Evolutionary conservation across 2,329 filamentous ascomycete genomes (phyloP), one percentile per base, ranked within the genome.

Genomic region (Colletotrichum zoysiae): DNA sequence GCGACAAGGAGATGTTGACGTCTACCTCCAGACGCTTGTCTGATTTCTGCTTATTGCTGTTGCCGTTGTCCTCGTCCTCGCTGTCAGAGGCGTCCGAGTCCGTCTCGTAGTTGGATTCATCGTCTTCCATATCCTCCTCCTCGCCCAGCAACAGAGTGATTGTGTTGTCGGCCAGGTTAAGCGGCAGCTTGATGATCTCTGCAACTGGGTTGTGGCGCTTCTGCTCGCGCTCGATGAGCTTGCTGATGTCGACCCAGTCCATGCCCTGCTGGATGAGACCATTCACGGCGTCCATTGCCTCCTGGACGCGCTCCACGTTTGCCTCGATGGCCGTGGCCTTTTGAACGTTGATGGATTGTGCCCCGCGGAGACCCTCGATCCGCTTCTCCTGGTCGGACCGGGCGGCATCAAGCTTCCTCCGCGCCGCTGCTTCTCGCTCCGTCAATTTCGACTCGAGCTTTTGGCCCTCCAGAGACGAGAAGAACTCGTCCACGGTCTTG

Each of bases 231-330:
- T 97, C 94, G 64, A 99, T 93, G 73, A 99, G 84, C 70, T 92
- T 93, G 12, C 89, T 94, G 77, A 98, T 95, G 75, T 98, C 93
- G 14, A 94, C 90, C 96, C 96, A 99, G 77, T 99, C 96, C 95
- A 98, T 98, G 14, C 95, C 95, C 78, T 97, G 94, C 6, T 90
- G 90, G 71, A 99, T 90, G n/a, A 98, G 84, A 0, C 94, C 93
- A 79, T 97, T 98, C 65, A 99, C 92, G 4, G 96, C 95, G 79
- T 95, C 93, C 80, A 95, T 95, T 5, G 94, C 95, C 82, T 98
- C 96, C 79, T 97, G 93, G 0, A 98, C 95, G 62, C 95, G 89
- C 78, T 97, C 94, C 1, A 94, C 86, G 77, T 99, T 98, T 30
- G 94, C 93, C 79, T 97, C 90, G 53, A 99, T 96, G 0, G 95